These are phyloP conservation scores for Aspergillus sp. DNA, from an alignment of 2,329 filamentous ascomycete species.

Conservation along the genomic window DNA sequence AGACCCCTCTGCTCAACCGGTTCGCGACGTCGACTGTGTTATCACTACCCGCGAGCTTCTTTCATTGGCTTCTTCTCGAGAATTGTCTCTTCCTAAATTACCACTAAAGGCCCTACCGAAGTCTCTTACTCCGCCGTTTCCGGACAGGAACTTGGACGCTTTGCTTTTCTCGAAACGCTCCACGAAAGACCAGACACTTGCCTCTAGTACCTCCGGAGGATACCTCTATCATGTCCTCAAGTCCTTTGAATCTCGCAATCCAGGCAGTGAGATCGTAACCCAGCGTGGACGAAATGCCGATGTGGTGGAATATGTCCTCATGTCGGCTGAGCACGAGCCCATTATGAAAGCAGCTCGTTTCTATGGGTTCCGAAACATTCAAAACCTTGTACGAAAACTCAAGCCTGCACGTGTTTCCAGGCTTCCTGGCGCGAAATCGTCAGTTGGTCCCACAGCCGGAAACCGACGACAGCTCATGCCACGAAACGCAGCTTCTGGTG, in stretches of 20 bases:
- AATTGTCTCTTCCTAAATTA: conserved; percentile 66
- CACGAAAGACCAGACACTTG: conserved; percentile 35
- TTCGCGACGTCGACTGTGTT: conserved; percentile 92
- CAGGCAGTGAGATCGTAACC: conserved; percentile 62
- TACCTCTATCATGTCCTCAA: conserved; percentile 79
- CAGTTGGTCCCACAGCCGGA: conserved; percentile 20
- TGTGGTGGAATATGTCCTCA: conserved; percentile 74
- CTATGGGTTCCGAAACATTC: conserved; percentile 97
- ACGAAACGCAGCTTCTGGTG: conserved; percentile 22
- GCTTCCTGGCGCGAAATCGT: conserved; percentile 65
- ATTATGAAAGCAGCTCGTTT: conserved; percentile 79
- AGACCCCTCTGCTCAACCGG: conserved; percentile 36
- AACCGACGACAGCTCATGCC: conserved; percentile 23
- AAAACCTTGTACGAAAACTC: conserved; percentile 87
- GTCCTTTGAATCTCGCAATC: conserved; percentile 60
- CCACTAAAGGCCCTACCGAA: conserved; percentile 49
- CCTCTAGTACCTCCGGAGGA: conserved; percentile 75
- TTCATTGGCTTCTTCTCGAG: conserved; percentile 74
- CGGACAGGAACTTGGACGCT: conserved; percentile 58
- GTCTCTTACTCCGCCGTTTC: conserved; percentile 53
- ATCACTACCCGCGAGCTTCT: conserved; percentile 94
- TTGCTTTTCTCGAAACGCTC: conserved; percentile 63
- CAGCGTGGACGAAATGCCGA: conserved; percentile 79
- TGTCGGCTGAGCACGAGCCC: conserved; percentile 47
- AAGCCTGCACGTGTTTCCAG: conserved; percentile 72